Evolutionary conservation across 345 rosid genomes (phyloP), one percentile per base, ranked within the genome.

Genomic region (Cardamine resedifolia): DNA sequence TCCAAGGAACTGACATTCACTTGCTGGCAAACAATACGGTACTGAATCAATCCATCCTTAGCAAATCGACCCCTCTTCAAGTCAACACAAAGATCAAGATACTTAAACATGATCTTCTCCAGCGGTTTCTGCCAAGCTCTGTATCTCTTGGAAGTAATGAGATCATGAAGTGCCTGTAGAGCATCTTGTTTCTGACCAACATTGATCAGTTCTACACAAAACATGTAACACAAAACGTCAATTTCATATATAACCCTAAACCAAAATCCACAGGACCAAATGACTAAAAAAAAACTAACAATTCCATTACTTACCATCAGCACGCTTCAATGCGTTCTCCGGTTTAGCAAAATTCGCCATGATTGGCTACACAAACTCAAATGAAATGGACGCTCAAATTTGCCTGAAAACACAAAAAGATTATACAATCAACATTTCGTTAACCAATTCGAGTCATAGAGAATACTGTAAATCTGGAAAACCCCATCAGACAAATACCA

Each of bases 181-280:
- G 99, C 99, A 79, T 92, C 99, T 81, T 87, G 96, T 81, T 92
- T 96, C 83, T 96, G 99, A 58, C 99, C 99, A 56, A 96, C 99
- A 77, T 92, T 92, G 68, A 96, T 92, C 81, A 96, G 62, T 71
- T 93, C 98, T 96, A 81, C 72, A 83, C 56, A 57, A 30, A 15
- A 61, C 33, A 77, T 7, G 26, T 16, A 55, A 11, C 18, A 49
- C 18, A 16, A 44, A 44, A 45, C 0, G 36, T 76, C 39, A 76
- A 20, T 38, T 33, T 56, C 66, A 48, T 3, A 48, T 3, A 47
- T 23, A 66, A 59, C 36, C 26, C 20, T 19, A 63, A 73, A 39
- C 36, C 34, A 34, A 47, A 47, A 60, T 31, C 20, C 18, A 41
- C 14, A 15, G 11, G 5, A 45, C 41, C 15, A 31, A 64, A 47